phyloP scores from a whole-genome alignment of 2,329 filamentous ascomycete genomes.

The Venturiaceae sp. region DNA sequence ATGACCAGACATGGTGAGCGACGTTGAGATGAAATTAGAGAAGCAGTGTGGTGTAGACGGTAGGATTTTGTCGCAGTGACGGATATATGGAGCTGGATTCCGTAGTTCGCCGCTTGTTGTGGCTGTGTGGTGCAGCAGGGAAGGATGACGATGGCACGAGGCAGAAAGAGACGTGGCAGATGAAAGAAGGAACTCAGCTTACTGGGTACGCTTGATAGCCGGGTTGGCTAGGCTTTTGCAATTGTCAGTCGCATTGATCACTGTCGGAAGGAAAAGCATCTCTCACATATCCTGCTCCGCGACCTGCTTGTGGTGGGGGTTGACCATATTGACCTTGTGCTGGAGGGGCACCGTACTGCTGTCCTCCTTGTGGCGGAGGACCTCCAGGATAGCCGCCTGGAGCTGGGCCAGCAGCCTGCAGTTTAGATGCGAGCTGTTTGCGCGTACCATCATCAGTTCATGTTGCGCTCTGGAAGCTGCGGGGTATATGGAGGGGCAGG shows the following conservation, averaged over 20 bases:
- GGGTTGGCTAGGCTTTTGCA: conserved; percentile 30
- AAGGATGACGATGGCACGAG: background rate
- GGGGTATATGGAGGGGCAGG: background rate
- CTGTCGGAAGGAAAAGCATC: background rate
- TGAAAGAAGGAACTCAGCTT: conserved; percentile 9
- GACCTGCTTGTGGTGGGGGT: background rate
- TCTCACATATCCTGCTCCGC: conserved; percentile 5
- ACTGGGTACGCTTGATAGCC: conserved; percentile 47
- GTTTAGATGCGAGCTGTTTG: conserved; percentile 7
- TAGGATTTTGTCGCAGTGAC: background rate
- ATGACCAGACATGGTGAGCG: conserved; percentile 2
- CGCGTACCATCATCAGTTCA: background rate
- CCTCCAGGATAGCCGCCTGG: conserved; percentile 6
- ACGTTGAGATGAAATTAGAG: background rate
- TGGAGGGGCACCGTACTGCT: conserved; percentile 2
- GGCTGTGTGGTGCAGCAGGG: background rate
- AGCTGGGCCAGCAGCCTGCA: conserved; percentile 7
- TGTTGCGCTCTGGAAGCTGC: background rate
- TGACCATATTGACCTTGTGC: background rate
- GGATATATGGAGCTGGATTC: background rate
- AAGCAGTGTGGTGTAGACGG: background rate
- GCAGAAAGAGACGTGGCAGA: conserved; percentile 7
- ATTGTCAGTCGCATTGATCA: background rate
- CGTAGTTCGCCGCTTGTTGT: background rate
- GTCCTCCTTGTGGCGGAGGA: background rate